Percentiles rank a stretch among this genome's conserved stretches.
These are phyloP conservation scores for Pyrus hybrid DNA, from an alignment of 331 rosid species.

Conservation along the genomic window DNA sequence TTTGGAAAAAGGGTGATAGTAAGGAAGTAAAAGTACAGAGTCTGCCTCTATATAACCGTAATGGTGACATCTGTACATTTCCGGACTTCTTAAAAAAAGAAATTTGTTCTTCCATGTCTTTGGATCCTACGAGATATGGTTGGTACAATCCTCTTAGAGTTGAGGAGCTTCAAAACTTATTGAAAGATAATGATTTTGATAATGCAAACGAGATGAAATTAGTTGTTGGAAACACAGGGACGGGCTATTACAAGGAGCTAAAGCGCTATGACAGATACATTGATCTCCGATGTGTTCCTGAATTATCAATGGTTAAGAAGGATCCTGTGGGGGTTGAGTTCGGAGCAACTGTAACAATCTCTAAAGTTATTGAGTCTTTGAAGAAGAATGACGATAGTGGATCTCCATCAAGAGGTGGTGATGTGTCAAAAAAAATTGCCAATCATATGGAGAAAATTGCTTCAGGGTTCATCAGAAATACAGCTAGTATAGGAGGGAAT, in stretches of 20 bases:
- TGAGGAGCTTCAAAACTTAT: constrained; percentile 40
- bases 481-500: constrained; percentile 84
- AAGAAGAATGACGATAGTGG: constrained; percentile 18
- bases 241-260: constrained; percentile 66
- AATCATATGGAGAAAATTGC: constrained; percentile 71
- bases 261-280: constrained; percentile 45
- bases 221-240: constrained; percentile 70
- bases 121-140: constrained; percentile 32
- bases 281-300: constrained; percentile 48
- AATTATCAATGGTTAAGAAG: constrained; percentile 42
- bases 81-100: constrained; percentile 59
- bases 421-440: constrained; percentile 45
- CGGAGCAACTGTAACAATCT: constrained; percentile 71
- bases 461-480: constrained; percentile 56
- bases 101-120: constrained; percentile 22
- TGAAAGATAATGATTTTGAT: constrained; percentile 10
- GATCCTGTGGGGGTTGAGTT: constrained; percentile 56
- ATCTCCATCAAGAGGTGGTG: constrained; percentile 29
- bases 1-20: constrained; percentile 61
- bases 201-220: constrained; percentile 28
- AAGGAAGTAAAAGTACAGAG: constrained; percentile 33
- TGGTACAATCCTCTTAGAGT: constrained; percentile 59
- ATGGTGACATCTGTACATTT: constrained; percentile 28
- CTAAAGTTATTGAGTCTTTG: constrained; percentile 55
- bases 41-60: constrained; percentile 37